A percentile compares a stretch with the other conserved stretches of the same genome.
phyloP scores from a whole-genome alignment of 2,329 filamentous ascomycete species.

The Colletotrichum nymphaeae region DNA sequence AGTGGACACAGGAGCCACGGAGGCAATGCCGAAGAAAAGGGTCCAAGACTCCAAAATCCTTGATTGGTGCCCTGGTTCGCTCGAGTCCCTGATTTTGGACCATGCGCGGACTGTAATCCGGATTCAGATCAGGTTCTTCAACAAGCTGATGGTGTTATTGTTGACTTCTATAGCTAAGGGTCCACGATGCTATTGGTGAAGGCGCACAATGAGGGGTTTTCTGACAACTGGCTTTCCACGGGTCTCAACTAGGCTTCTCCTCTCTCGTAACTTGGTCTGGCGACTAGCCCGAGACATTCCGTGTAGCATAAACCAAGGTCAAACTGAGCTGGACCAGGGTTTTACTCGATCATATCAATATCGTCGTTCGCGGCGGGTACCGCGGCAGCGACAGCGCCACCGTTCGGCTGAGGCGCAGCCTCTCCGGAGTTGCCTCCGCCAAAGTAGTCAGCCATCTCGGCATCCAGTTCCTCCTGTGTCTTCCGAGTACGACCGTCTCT shows the following conservation, averaged over 20 bases:
- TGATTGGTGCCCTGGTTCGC: slow-evolving; percentile 14
- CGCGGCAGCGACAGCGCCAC: slow-evolving; percentile 47
- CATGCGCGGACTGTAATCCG: background rate
- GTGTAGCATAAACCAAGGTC: background rate
- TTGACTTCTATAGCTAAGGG: slow-evolving; percentile 5
- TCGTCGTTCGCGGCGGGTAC: slow-evolving; percentile 60
- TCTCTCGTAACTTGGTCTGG: background rate
- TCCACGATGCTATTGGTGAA: slow-evolving; percentile 11
- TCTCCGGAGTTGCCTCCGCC: slow-evolving; percentile 54
- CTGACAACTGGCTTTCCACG: slow-evolving; percentile 9
- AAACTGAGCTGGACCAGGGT: background rate
- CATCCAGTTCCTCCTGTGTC: slow-evolving; percentile 91
- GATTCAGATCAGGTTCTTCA: background rate
- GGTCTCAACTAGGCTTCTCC: background rate
- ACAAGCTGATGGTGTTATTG: background rate
- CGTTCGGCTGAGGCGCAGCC: slow-evolving; percentile 49
- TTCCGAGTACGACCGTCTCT: slow-evolving; percentile 75
- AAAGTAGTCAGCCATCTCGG: slow-evolving; percentile 98
- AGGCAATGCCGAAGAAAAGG: slow-evolving; percentile 14
- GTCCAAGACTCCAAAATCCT: background rate
- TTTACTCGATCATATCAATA: slow-evolving; percentile 77
- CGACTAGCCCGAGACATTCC: background rate
- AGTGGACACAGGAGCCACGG: background rate
- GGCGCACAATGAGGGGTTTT: background rate
- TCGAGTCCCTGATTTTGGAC: background rate